Base-by-base conservation (phyloP, 2,329 filamentous ascomycete species). In the Phaeomoniella chlamydospora region DNA sequence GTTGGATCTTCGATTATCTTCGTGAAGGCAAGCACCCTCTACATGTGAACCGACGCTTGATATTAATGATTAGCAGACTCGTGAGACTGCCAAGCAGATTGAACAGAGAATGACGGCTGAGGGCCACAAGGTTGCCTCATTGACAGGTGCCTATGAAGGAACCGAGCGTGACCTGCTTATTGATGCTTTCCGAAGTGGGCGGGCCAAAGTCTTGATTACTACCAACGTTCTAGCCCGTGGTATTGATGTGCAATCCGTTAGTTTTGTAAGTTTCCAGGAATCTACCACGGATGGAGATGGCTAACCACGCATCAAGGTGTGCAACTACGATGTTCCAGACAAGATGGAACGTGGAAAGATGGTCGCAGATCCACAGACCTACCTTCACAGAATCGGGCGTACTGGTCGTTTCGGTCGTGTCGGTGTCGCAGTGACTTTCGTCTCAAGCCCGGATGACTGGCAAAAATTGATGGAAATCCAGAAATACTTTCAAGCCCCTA, bases 1-100 rank as follows among this genome's bases (percentile, higher is more conserved):
- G 86, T 96, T 49, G 87, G 87, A 4, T 94, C 88, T 5, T 96
- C 90, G 0, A 94, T 98, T 52, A 96, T 98, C 49, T 98, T 98
- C 52, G 88, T 96, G 57, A 84, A 80, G 69, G 84, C 87, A 63
- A 41, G 66, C 57, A 32, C 30, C 15, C 18, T 9, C 13, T 13
- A 9, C 5, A 15, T 5, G 13, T 32, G 10, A 5, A 17, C 11
- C 6, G 9, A 6, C 13, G 12, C 9, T 22, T n/a, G 13, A 14
- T 17, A 22, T 29, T 31, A 38, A 45, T 35, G 4, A 9, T 29
- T 26, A 14, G 5, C 45, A 92, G 81, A 90, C 81, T 35, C 81
- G 87, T 53, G 75, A 80, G 43, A 94, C 87, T 36, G 90, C 90
- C 15, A 72, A 70, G 37, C 75, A 84, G 53, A 94, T 98, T 43